phyloP scores from a whole-genome alignment of 257 asterid genomes.

The Ocimum tenuiflorum region DNA sequence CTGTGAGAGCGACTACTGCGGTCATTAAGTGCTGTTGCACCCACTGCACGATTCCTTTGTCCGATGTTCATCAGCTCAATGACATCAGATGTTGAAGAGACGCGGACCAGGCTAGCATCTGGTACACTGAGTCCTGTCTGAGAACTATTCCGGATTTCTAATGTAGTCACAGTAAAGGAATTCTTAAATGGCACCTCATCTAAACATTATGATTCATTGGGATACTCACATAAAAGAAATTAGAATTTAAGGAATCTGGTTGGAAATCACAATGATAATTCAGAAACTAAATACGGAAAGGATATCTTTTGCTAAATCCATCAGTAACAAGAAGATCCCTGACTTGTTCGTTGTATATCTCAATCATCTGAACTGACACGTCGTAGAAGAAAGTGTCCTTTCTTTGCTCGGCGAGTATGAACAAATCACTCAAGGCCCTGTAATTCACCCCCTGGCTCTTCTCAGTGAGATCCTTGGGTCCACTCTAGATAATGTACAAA shows the following conservation, averaged over 20 bases:
- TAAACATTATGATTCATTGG: not conserved
- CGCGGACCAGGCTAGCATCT: conserved; percentile 66
- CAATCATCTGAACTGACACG: conserved; percentile 93
- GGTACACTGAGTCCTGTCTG: conserved; percentile 91
- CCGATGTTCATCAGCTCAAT: conserved; percentile 82
- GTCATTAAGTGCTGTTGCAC: conserved; percentile 97
- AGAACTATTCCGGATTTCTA: conserved; percentile 89
- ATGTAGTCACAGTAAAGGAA: conserved; percentile 57
- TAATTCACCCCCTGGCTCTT: conserved; percentile 77
- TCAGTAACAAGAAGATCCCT: conserved; percentile 77
- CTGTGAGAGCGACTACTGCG: conserved; percentile 99
- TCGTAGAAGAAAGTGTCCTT: conserved; percentile 66
- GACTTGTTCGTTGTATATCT: conserved; percentile 95
- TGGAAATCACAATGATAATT: not conserved
- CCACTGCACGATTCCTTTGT: conserved; percentile 78
- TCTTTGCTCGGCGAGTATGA: conserved; percentile 76
- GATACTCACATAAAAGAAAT: not conserved
- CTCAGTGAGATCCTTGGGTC: conserved; percentile 82
- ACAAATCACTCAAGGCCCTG: conserved; percentile 81
- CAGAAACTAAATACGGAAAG: conserved; percentile 26
- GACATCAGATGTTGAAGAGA: conserved; percentile 64
- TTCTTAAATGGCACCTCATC: not conserved
- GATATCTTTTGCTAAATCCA: conserved; percentile 88
- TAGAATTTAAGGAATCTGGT: not conserved
- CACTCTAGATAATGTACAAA: conserved; percentile 48